These are phyloP conservation scores for Cutaneotrichosporon mucoides DNA, from an alignment of 1,284 basidiomycete genomes.

Conservation along the genomic window DNA sequence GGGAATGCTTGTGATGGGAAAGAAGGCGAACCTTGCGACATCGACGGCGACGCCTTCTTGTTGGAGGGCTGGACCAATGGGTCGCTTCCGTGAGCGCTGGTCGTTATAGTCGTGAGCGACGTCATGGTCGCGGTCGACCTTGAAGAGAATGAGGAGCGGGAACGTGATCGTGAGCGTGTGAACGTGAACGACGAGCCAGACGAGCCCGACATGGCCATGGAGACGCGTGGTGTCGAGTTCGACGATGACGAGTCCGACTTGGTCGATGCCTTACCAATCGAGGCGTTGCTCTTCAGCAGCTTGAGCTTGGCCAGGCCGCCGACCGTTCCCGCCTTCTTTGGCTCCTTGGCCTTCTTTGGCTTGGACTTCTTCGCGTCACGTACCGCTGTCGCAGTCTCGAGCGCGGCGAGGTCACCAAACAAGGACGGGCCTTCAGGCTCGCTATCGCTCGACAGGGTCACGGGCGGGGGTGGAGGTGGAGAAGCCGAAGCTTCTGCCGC, in stretches of 20 bases:
- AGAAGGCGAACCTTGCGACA: not conserved
- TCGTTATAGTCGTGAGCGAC: not conserved
- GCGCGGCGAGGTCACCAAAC: not conserved
- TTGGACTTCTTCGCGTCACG: not conserved
- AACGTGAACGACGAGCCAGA: conserved; percentile 1
- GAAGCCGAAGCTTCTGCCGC: not conserved
- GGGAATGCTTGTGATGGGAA: not conserved
- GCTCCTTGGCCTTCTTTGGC: not conserved
- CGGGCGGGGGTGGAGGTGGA: not conserved
- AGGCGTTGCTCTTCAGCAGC: not conserved
- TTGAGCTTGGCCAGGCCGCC: not conserved
- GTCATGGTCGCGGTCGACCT: not conserved
- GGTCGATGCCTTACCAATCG: not conserved
- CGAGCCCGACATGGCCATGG: not conserved
- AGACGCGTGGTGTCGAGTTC: not conserved
- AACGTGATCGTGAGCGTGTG: not conserved
- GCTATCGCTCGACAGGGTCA: not conserved
- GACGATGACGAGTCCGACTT: not conserved
- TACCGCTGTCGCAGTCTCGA: not conserved
- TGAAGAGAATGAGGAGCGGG: not conserved
- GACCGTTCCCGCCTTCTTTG: not conserved
- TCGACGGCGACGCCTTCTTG: not conserved
- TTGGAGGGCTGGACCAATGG: not conserved
- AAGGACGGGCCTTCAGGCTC: not conserved
- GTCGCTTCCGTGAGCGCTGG: not conserved